Evolutionary conservation across 768 basidiomycete genomes (phyloP).

Genomic region (Pleurotus citrinopileatus): DNA sequence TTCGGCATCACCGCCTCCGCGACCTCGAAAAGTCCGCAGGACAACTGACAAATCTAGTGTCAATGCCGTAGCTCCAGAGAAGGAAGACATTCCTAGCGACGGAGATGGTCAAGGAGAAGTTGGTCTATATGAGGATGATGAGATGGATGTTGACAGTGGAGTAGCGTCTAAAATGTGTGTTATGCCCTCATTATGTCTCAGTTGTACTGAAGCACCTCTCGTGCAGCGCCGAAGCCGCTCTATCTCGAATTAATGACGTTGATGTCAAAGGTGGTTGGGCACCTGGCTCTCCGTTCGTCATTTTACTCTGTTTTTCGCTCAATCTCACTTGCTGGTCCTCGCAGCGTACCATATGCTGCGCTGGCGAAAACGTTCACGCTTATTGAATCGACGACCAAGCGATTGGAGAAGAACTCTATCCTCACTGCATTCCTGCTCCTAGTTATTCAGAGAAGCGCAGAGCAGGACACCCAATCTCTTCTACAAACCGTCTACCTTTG

Average conservation of each 20-base stretch:
- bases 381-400: constrained; percentile 94
- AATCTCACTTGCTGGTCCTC: constrained; percentile 3
- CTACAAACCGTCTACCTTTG: constrained; percentile 93
- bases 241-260: constrained; percentile 62
- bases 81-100: constrained; percentile 13
- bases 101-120: constrained; percentile 37
- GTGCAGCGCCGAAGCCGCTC: constrained; percentile 63
- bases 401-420: constrained; percentile 86
- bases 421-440: constrained; percentile 87
- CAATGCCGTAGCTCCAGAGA: constrained; percentile 25
- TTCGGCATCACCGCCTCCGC: constrained; percentile 14
- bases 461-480: constrained; percentile 70
- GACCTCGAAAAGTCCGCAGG: constrained; percentile 16
- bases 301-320: background rate
- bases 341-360: constrained; percentile 91
- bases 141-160: constrained; percentile 29
- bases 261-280: constrained; percentile 84
- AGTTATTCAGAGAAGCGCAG: constrained; percentile 82
- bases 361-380: constrained; percentile 83
- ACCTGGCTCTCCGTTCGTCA: constrained; percentile 73
- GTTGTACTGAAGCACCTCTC: constrained; percentile 4
- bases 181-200: background rate
- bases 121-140: constrained; percentile 42
- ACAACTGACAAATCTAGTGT: constrained; percentile 21
- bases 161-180: constrained; percentile 65